Conservation (phyloP, 2,329 filamentous ascomycete genomes). For the Septoria petroselini region DNA sequence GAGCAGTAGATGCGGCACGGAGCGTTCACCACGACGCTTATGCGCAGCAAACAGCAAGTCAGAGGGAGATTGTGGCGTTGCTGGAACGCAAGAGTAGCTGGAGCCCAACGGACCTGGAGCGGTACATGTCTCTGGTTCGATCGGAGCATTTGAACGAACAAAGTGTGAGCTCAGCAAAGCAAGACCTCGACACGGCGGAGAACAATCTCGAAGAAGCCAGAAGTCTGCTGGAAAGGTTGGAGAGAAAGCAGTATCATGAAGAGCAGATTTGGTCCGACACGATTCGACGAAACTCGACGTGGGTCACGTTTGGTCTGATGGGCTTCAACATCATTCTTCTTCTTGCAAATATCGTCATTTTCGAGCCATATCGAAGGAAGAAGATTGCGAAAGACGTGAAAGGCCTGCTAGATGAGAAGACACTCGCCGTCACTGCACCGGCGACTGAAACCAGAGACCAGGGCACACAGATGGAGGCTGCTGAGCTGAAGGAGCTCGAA, state of each 20-base stretch:
- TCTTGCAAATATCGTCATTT: constrained; percentile 66
- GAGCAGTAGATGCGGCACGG: constrained; percentile 67
- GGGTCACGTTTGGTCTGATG: constrained; percentile 98
- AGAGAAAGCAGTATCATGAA: constrained; percentile 91
- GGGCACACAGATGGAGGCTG: constrained; percentile 28
- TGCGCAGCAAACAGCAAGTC: constrained; percentile 76
- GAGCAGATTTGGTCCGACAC: constrained; percentile 99
- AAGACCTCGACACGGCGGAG: constrained; percentile 71
- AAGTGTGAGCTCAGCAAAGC: constrained; percentile 68
- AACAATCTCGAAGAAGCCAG: constrained; percentile 73
- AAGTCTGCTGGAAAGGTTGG: constrained; percentile 72
- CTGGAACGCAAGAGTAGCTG: constrained; percentile 92
- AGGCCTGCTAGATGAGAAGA: constrained; percentile 67
- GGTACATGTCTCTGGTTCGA: constrained; percentile 89
- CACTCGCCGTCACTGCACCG: constrained; percentile 37
- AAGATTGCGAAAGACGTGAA: constrained; percentile 76
- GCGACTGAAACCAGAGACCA: constrained; percentile 16
- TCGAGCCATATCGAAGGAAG: constrained; percentile 82
- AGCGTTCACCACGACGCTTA: constrained; percentile 79
- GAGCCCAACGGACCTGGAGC: constrained; percentile 81
- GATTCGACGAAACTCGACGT: constrained; percentile 91
- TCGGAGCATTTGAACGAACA: constrained; percentile 92
- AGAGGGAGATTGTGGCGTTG: constrained; percentile 92
- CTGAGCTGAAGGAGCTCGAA: constrained; percentile 15
- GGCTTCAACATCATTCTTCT: constrained; percentile 90